Evolutionary conservation across 495 filamentous ascomycete genomes (phyloP).

Genomic region (Immersiella caudata): DNA sequence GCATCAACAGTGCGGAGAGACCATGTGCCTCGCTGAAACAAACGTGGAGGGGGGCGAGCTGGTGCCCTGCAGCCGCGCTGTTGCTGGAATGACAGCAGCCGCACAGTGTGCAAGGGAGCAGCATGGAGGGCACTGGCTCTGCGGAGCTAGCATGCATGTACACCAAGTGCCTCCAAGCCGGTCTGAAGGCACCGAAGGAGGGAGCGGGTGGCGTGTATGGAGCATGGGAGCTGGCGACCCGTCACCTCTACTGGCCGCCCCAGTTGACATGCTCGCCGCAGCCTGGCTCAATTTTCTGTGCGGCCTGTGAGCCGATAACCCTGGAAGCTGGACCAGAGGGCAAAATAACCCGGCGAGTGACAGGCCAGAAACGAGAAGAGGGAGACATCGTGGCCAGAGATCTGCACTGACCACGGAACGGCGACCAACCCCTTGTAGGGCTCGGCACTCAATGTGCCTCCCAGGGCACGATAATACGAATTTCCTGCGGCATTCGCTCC

Average conservation of each 20-base stretch:
- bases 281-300: not conserved
- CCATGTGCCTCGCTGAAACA: conserved; percentile 1
- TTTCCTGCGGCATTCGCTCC: not conserved
- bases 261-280: too few relatives aligned
- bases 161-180: not conserved
- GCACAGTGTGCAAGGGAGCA: not conserved
- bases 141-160: not conserved
- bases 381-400: conserved; percentile 14
- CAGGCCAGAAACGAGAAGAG: not conserved
- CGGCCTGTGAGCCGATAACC: not conserved
- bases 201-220: not conserved
- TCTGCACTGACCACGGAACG: conserved; percentile 14
- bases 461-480: not conserved
- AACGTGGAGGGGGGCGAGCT: not conserved
- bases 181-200: not conserved
- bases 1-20: conserved; percentile 9
- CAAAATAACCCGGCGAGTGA: not conserved
- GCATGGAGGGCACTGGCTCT: not conserved
- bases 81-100: not conserved
- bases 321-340: not conserved
- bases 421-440: conserved; percentile 21
- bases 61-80: not conserved
- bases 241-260: not conserved
- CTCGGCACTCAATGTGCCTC: conserved; percentile 6
- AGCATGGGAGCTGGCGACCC: not conserved